phyloP scores from a whole-genome alignment of 2,329 filamentous ascomycete genomes.

The Aspergillus niger region DNA sequence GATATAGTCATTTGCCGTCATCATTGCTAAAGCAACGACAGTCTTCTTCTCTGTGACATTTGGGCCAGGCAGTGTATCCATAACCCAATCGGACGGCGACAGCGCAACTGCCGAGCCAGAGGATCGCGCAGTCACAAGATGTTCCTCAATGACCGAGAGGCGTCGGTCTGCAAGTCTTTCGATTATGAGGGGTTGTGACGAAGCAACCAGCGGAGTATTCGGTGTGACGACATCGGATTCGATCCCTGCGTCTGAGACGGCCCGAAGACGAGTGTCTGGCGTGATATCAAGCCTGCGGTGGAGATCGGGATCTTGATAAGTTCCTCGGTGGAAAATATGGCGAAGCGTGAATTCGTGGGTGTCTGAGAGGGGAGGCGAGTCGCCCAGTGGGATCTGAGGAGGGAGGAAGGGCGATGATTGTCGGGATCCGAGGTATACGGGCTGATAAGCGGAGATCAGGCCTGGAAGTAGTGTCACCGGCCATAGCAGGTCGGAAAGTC shows the following conservation, averaged over 20 bases:
- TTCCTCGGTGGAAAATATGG: conserved; percentile 91
- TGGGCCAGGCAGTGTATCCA: conserved; percentile 76
- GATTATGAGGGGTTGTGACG: conserved; percentile 68
- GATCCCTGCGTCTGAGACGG: conserved; percentile 43
- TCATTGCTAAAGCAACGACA: conserved; percentile 78
- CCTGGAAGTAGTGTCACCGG: conserved; percentile 26
- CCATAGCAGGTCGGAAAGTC: conserved; percentile 24
- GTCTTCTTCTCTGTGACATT: conserved; percentile 85
- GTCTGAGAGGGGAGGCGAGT: conserved; percentile 22
- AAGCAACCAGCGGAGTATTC: conserved; percentile 59
- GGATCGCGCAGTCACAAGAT: conserved; percentile 71
- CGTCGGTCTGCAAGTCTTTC: conserved; percentile 79
- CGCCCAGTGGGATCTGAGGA: conserved; percentile 36
- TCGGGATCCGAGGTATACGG: conserved; percentile 28
- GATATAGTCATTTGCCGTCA: conserved; percentile 89
- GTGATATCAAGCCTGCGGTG: conserved; percentile 76
- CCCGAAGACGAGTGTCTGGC: conserved; percentile 57
- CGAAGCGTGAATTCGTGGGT: conserved; percentile 59
- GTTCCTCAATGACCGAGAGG: conserved; percentile 72
- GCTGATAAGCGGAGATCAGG: conserved; percentile 24
- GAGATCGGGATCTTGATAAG: conserved; percentile 72
- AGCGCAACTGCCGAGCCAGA: conserved; percentile 69
- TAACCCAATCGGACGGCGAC: conserved; percentile 75
- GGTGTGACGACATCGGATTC: conserved; percentile 47
- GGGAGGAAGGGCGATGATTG: conserved; percentile 33